Conservation (phyloP, 2,329 filamentous ascomycete species). For the Penicillium occitanis region DNA sequence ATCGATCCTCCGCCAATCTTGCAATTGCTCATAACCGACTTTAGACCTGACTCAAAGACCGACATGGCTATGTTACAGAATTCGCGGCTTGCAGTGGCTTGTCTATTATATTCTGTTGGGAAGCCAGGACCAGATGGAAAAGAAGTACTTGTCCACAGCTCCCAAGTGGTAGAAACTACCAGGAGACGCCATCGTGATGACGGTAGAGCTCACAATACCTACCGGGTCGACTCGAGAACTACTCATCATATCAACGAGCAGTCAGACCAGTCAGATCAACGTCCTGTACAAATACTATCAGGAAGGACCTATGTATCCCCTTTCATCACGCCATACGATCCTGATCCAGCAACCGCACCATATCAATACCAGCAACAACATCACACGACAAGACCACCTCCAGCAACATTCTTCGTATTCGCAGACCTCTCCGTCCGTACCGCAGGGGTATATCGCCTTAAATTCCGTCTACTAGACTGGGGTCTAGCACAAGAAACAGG, state of each 20-base stretch:
- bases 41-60: slow-evolving; percentile 38
- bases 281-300: slow-evolving; percentile 35
- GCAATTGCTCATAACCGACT: slow-evolving; percentile 48
- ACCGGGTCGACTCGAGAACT: not conserved
- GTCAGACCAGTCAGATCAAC: not conserved
- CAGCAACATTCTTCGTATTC: slow-evolving; percentile 50
- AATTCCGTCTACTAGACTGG: slow-evolving; percentile 49
- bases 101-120: slow-evolving; percentile 41
- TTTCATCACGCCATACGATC: slow-evolving; percentile 44
- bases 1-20: slow-evolving; percentile 51
- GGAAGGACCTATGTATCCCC: slow-evolving; percentile 45
- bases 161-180: slow-evolving; percentile 20
- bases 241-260: not conserved
- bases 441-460: slow-evolving; percentile 46
- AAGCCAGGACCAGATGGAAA: slow-evolving; percentile 19
- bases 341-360: slow-evolving; percentile 45
- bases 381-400: slow-evolving; percentile 23
- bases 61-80: slow-evolving; percentile 43
- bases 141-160: slow-evolving; percentile 23
- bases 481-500: slow-evolving; percentile 36
- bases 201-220: not conserved
- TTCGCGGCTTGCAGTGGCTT: slow-evolving; percentile 45
- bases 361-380: not conserved
- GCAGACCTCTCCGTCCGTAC: slow-evolving; percentile 49
- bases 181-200: slow-evolving; percentile 21